These are phyloP conservation scores for Ophiostoma novo-ulmi DNA, from an alignment of 2,329 filamentous ascomycete genomes.

Conservation along the genomic window DNA sequence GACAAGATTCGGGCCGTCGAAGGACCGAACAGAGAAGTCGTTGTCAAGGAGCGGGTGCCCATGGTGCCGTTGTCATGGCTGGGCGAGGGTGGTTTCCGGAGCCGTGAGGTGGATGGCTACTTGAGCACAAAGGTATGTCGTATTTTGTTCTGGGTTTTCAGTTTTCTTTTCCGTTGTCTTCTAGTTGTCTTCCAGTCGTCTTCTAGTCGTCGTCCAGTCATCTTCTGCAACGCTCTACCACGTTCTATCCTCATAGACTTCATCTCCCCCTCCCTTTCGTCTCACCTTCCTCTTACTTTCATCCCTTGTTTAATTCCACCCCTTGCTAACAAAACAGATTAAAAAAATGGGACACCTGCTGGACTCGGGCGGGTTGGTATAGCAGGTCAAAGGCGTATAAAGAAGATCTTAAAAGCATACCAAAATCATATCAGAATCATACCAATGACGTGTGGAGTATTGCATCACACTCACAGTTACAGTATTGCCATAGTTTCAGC, in stretches of 20 bases:
- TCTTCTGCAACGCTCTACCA: neutral
- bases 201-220: neutral
- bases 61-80: constrained; percentile 97
- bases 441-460: neutral
- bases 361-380: constrained; percentile 39
- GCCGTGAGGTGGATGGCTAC: constrained; percentile 88
- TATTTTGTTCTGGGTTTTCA: neutral
- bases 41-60: constrained; percentile 81
- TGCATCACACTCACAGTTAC: neutral
- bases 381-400: neutral
- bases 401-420: neutral
- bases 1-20: constrained; percentile 95
- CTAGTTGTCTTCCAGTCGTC: too few relatives aligned
- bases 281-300: neutral
- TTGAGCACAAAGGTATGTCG: constrained; percentile 79
- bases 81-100: constrained; percentile 74
- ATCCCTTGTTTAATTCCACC: neutral
- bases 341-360: constrained; percentile 84
- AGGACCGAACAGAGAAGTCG: constrained; percentile 79
- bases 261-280: too few relatives aligned
- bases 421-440: too few relatives aligned
- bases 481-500: neutral
- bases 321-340: constrained; percentile 49
- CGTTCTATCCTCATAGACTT: too few relatives aligned
- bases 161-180: neutral